Percentiles rank a stretch among this genome's conserved stretches.
phyloP scores from a whole-genome alignment of 306 rosid species.

The Urtica urens region DNA sequence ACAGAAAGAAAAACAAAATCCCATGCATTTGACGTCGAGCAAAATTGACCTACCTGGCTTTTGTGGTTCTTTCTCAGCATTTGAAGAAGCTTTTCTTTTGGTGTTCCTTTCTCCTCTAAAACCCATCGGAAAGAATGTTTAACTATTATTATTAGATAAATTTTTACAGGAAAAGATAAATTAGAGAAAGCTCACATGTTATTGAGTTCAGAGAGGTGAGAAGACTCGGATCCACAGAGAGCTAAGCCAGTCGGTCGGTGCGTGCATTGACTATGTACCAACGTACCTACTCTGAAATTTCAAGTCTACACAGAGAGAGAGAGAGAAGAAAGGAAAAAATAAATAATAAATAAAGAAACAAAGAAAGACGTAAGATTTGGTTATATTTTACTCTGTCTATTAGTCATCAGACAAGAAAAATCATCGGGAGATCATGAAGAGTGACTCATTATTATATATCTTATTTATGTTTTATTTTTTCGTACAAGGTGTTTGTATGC shows the following conservation, averaged over 20 bases:
- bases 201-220: slow-evolving; percentile 7
- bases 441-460: slow-evolving; percentile 20
- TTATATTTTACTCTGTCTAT: slow-evolving; percentile 8
- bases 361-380: slow-evolving; percentile 4
- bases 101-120: background rate
- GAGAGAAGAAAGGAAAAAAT: background rate
- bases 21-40: background rate
- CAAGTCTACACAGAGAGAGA: slow-evolving; percentile 19
- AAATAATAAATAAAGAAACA: background rate
- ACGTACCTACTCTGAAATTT: slow-evolving; percentile 18
- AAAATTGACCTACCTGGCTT: slow-evolving; percentile 17
- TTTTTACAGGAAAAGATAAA: background rate
- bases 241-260: slow-evolving; percentile 30
- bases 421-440: slow-evolving; percentile 36
- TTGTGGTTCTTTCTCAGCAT: slow-evolving; percentile 10
- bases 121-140: too few species aligned
- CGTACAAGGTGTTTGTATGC: slow-evolving; percentile 14
- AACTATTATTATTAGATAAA: too few species aligned
- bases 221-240: slow-evolving; percentile 9
- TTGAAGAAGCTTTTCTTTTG: slow-evolving; percentile 3
- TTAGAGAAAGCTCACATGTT: slow-evolving; percentile 8
- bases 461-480: background rate
- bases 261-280: slow-evolving; percentile 46
- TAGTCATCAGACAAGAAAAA: slow-evolving; percentile 26
- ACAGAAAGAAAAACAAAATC: slow-evolving; percentile 7